phyloP scores from a whole-genome alignment of 129 eudicot species.

The Centaurea solstitialis region DNA sequence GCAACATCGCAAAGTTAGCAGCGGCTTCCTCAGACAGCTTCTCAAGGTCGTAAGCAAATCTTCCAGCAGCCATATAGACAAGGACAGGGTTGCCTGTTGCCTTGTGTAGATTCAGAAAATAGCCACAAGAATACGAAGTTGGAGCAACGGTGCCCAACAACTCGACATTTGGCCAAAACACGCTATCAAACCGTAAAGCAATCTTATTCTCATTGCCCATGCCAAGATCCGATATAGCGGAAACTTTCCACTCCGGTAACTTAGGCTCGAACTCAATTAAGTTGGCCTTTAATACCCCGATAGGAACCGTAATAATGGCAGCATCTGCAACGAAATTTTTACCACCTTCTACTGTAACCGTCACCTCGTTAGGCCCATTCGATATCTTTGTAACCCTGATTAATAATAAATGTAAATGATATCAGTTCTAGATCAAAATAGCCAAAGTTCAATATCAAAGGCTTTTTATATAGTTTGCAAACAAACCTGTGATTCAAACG shows the following conservation, averaged over 20 bases:
- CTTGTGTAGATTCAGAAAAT: constrained; percentile 89
- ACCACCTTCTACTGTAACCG: constrained; percentile 70
- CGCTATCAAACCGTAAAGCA: constrained; percentile 74
- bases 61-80: constrained; percentile 98
- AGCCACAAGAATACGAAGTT: constrained; percentile 91
- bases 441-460: not conserved
- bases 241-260: constrained; percentile 86
- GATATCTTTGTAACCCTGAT: constrained; percentile 76
- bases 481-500: constrained; percentile 88
- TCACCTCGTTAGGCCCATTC: constrained; percentile 64
- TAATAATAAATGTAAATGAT: constrained; percentile 12
- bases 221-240: constrained; percentile 93
- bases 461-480: not conserved
- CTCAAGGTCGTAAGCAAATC: constrained; percentile 87
- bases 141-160: constrained; percentile 82
- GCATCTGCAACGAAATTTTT: constrained; percentile 81
- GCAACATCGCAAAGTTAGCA: constrained; percentile 76
- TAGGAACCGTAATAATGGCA: constrained; percentile 79
- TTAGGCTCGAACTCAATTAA: constrained; percentile 84
- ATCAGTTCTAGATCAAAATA: not conserved
- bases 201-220: constrained; percentile 94
- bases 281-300: constrained; percentile 84
- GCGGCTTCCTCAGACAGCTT: constrained; percentile 78
- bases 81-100: constrained; percentile 96
- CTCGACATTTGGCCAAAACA: constrained; percentile 94